A percentile compares a stretch with the other conserved stretches of the same genome.
Evolutionary conservation across 805 yeast species (phyloP).

Genomic region (Metschnikowia reukaufii): DNA sequence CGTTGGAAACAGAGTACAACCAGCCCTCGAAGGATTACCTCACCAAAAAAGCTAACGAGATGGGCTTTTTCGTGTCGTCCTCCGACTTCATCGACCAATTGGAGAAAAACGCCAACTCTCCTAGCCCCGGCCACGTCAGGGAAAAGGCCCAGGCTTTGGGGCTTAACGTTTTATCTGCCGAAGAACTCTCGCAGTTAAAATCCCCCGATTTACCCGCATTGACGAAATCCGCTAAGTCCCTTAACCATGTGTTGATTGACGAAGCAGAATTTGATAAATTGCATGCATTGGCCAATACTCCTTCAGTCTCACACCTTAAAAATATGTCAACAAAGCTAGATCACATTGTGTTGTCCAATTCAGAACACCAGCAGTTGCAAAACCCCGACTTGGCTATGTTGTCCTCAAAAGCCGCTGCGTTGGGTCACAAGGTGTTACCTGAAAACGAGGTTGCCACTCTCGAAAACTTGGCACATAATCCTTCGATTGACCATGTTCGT

Average conservation of each 20-base stretch:
- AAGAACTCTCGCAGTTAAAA: slow-evolving; percentile 10
- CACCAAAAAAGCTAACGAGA: slow-evolving; percentile 34
- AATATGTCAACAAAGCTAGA: slow-evolving; percentile 14
- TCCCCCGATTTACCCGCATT: slow-evolving; percentile 16
- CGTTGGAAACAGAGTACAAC: slow-evolving; percentile 26
- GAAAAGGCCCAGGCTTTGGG: slow-evolving; percentile 10
- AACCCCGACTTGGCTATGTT: slow-evolving; percentile 11
- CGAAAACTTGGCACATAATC: slow-evolving; percentile 12
- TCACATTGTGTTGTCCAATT: slow-evolving; percentile 13
- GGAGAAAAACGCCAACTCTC: slow-evolving; percentile 18
- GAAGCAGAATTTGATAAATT: slow-evolving; percentile 6
- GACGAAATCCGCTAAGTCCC: slow-evolving; percentile 8
- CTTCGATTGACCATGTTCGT: slow-evolving; percentile 18
- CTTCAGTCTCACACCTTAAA: slow-evolving; percentile 23
- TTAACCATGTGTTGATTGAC: slow-evolving; percentile 14
- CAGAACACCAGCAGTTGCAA: slow-evolving; percentile 11
- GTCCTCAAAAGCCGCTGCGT: slow-evolving; percentile 2
- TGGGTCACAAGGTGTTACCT: slow-evolving; percentile 7
- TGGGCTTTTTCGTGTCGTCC: slow-evolving; percentile 34
- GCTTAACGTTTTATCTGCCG: slow-evolving; percentile 6
- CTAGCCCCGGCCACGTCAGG: slow-evolving; percentile 5
- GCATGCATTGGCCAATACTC: slow-evolving; percentile 18
- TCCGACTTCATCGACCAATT: slow-evolving; percentile 32
- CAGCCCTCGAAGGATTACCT: slow-evolving; percentile 36
- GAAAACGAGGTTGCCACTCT: slow-evolving; percentile 7